Evolutionary conservation across 202 grass and related monocot species (phyloP).

Genomic region (Digitaria exilis): DNA sequence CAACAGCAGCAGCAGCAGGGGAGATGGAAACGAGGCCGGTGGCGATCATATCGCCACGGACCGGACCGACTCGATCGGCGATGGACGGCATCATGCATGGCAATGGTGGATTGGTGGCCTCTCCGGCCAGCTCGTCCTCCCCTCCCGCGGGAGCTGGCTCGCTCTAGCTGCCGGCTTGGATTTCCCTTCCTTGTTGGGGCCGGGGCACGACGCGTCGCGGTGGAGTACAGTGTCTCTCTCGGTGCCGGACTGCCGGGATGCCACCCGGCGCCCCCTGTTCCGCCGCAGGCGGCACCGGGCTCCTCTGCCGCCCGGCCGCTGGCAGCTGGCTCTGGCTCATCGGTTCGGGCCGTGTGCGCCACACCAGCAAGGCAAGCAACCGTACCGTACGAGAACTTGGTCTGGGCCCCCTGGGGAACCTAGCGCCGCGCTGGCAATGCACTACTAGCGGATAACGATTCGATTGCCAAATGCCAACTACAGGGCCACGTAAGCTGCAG

Average conservation of each 20-base stretch:
- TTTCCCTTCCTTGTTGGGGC: conserved; percentile 45
- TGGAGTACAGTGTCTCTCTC: neutral
- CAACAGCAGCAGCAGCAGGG: neutral
- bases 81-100: neutral
- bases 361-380: neutral
- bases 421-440: neutral
- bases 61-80: neutral
- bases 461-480: neutral
- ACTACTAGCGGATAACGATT: neutral
- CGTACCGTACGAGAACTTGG: neutral
- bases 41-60: conserved; percentile 7
- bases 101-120: neutral
- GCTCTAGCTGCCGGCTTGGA: neutral
- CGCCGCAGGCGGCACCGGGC: neutral
- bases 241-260: neutral
- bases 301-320: neutral
- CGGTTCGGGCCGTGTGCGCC: neutral
- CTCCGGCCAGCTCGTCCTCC: too few species aligned
- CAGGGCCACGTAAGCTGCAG: neutral
- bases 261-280: too few species aligned
- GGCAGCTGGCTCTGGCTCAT: too few species aligned
- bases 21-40: neutral
- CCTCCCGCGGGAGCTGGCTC: neutral
- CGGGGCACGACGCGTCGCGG: too few species aligned
- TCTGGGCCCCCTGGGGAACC: neutral